Conservation (phyloP, 1,139 yeast genomes). For the Candida sojae region DNA sequence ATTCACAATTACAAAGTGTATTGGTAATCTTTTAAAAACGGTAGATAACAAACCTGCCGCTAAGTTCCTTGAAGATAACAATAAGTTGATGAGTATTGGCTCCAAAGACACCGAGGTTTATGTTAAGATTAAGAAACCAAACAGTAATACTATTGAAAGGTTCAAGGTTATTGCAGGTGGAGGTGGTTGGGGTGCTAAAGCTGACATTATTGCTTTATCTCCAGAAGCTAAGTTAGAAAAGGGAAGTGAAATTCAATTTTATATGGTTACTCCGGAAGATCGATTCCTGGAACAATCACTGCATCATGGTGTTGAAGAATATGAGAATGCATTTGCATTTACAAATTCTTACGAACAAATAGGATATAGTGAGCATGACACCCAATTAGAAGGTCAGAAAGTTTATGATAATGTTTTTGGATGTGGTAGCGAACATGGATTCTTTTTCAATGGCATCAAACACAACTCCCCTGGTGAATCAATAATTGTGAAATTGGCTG, state of each 20-base stretch:
- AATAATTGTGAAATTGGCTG: constrained; percentile 8
- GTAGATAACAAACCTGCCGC: constrained; percentile 55
- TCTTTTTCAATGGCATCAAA: constrained; percentile 36
- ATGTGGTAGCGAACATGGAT: constrained; percentile 51
- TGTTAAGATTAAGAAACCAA: constrained; percentile 31
- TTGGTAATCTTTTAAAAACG: constrained; percentile 54
- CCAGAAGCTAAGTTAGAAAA: constrained; percentile 48
- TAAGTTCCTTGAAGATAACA: constrained; percentile 45
- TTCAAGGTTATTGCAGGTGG: constrained; percentile 64
- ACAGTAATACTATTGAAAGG: constrained; percentile 20
- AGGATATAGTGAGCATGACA: constrained; percentile 17
- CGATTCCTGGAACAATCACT: constrained; percentile 14
- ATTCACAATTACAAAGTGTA: constrained; percentile 41
- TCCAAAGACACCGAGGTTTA: constrained; percentile 52
- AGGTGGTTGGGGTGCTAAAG: constrained; percentile 68
- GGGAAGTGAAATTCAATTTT: constrained; percentile 52
- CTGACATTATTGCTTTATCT: constrained; percentile 58
- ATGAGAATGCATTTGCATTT: constrained; percentile 16
- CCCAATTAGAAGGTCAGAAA: constrained; percentile 10
- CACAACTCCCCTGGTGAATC: constrained; percentile 48
- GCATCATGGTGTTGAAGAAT: constrained; percentile 2
- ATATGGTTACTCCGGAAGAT: constrained; percentile 45
- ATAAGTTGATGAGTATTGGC: constrained; percentile 40
- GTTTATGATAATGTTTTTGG: constrained; percentile 34
- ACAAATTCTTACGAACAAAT: constrained; percentile 38